phyloP scores from a whole-genome alignment of 306 rosid species.

The Cucurbita moschata region DNA sequence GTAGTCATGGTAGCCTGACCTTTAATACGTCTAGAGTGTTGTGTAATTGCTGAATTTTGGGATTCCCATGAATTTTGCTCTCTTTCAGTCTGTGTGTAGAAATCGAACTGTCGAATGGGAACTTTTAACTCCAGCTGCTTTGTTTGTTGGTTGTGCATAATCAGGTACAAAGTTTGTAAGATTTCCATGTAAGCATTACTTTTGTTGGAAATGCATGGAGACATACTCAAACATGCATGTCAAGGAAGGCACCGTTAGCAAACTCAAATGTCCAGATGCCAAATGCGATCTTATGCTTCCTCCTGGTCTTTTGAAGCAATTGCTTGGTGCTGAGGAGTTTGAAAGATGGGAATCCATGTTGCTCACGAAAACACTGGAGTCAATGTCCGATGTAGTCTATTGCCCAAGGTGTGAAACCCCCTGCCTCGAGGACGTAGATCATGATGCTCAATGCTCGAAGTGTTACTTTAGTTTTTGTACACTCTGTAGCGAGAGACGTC shows the following conservation, averaged over 20 bases:
- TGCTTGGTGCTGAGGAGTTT: constrained; percentile 52
- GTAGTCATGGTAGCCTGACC: background rate
- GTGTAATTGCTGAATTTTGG: background rate
- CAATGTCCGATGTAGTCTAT: constrained; percentile 65
- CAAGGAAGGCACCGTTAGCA: constrained; percentile 66
- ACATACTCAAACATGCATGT: constrained; percentile 58
- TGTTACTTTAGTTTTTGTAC: constrained; percentile 86
- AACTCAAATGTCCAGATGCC: constrained; percentile 56
- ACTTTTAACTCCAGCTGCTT: background rate
- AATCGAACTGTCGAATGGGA: background rate
- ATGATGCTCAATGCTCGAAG: constrained; percentile 72
- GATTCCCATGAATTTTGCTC: background rate
- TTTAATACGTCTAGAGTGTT: background rate
- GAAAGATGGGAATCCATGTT: constrained; percentile 74
- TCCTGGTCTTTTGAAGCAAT: constrained; percentile 49
- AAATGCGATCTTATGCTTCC: constrained; percentile 63
- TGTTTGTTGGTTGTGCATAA: background rate
- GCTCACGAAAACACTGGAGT: constrained; percentile 58
- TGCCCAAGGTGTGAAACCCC: constrained; percentile 92
- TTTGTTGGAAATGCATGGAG: constrained; percentile 76
- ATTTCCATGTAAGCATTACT: constrained; percentile 72
- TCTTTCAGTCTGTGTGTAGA: background rate
- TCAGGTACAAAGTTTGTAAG: constrained; percentile 52
- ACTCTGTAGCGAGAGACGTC: constrained; percentile 72
- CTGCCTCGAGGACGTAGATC: constrained; percentile 69